A percentile compares a stretch with the other conserved stretches of the same genome.
Conservation (phyloP, 805 yeast genomes). For the Candida saitoana region DNA sequence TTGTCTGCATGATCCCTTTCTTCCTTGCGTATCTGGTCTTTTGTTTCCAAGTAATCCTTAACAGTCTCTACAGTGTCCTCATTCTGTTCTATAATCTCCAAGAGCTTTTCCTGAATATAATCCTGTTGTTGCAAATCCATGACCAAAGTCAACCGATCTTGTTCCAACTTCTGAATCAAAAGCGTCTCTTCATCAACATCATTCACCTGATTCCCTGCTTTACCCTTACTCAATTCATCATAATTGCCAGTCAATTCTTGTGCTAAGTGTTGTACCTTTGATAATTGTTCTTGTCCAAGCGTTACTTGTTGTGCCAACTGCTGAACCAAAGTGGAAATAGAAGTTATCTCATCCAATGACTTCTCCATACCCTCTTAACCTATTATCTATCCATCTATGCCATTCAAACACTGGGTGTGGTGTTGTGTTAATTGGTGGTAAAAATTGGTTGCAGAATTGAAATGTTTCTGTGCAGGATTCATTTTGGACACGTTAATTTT, state of each 20-base stretch:
- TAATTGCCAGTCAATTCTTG: conserved; percentile 15
- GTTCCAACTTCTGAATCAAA: conserved; percentile 23
- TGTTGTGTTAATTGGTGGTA: no score
- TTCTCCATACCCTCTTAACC: conserved; percentile 18
- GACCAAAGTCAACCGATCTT: conserved; percentile 25
- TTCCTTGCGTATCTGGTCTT: conserved; percentile 15
- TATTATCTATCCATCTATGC: no score
- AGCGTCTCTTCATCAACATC: conserved; percentile 8
- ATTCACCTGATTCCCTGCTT: background rate
- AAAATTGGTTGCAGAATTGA: no score
- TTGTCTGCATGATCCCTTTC: conserved; percentile 12
- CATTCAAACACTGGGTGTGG: no score
- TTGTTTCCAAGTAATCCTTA: conserved; percentile 24
- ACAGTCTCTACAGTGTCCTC: conserved; percentile 31
- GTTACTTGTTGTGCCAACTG: conserved; percentile 15
- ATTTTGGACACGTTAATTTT: background rate
- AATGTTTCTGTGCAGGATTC: no score
- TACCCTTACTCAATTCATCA: conserved; percentile 5
- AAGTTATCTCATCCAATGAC: conserved; percentile 17
- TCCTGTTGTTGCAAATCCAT: conserved; percentile 41
- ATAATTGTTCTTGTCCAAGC: conserved; percentile 17
- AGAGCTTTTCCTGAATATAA: conserved; percentile 25
- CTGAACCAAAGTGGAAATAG: conserved; percentile 15
- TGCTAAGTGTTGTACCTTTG: conserved; percentile 15
- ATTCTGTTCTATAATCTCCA: conserved; percentile 30